Conservation (phyloP, 805 yeast species). For the Wickerhamomyces ciferrii region DNA sequence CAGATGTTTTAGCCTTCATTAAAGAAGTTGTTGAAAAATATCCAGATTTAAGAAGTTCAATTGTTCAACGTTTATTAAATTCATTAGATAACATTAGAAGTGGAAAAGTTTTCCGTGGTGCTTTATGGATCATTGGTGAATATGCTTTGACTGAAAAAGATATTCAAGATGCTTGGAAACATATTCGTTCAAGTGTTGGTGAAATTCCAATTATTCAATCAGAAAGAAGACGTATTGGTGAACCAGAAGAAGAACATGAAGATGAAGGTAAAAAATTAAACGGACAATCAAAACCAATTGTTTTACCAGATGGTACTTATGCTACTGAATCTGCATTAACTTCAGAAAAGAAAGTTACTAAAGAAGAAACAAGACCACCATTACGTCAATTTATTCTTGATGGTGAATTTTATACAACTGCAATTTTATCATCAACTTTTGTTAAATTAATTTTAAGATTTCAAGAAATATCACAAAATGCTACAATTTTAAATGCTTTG, state of each 20-base stretch:
- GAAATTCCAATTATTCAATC: constrained; percentile 85
- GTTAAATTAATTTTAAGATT: constrained; percentile 83
- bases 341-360: constrained; percentile 33
- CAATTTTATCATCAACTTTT: constrained; percentile 82
- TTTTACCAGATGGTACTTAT: constrained; percentile 98
- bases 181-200: constrained; percentile 77
- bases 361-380: constrained; percentile 51
- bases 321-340: constrained; percentile 89
- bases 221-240: constrained; percentile 45
- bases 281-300: constrained; percentile 61
- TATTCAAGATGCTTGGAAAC: constrained; percentile 82
- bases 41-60: constrained; percentile 68
- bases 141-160: constrained; percentile 67
- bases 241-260: constrained; percentile 27
- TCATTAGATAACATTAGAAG: constrained; percentile 67
- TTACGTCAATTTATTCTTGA: constrained; percentile 74
- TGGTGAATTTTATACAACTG: constrained; percentile 88
- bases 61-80: constrained; percentile 55
- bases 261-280: constrained; percentile 24
- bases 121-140: constrained; percentile 96
- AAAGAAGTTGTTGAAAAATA: constrained; percentile 92
- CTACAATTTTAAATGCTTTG: constrained; percentile 68
- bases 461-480: constrained; percentile 47
- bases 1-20: constrained; percentile 85
- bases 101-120: constrained; percentile 89